These are phyloP conservation scores for Nitzschia putrida DNA, from an alignment of 108 stramenopile species.

Conservation along the genomic window DNA sequence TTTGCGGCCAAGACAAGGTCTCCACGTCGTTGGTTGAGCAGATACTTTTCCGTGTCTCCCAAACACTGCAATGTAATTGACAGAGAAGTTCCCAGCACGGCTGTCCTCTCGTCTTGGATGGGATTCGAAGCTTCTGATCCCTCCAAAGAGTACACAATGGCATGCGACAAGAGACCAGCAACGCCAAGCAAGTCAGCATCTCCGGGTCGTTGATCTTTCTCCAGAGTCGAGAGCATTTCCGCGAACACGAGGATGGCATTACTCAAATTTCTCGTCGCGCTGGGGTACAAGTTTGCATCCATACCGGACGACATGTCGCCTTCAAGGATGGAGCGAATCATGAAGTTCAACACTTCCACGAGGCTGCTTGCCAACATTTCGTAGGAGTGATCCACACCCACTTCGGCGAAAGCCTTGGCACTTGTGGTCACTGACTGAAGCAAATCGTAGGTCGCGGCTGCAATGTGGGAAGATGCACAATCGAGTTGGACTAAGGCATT, in stretches of 20 bases:
- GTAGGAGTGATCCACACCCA: slow-evolving; percentile 3
- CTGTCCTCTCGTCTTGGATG: slow-evolving; percentile 29
- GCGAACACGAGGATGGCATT: slow-evolving; percentile 25
- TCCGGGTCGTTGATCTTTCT: neutral
- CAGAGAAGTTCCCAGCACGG: slow-evolving; percentile 47
- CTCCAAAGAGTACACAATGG: slow-evolving; percentile 23
- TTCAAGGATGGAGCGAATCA: slow-evolving; percentile 11
- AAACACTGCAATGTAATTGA: slow-evolving; percentile 21
- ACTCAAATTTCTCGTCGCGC: slow-evolving; percentile 31
- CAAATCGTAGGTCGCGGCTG: slow-evolving; percentile 48
- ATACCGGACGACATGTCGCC: slow-evolving; percentile 12
- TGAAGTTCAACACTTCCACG: slow-evolving; percentile 5
- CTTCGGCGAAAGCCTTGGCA: slow-evolving; percentile 17
- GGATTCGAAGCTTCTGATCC: slow-evolving; percentile 25
- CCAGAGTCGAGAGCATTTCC: slow-evolving; percentile 15
- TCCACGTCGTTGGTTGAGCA: slow-evolving; percentile 17
- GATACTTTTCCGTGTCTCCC: slow-evolving; percentile 15
- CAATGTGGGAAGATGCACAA: slow-evolving; percentile 56
- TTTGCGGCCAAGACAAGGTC: slow-evolving; percentile 30
- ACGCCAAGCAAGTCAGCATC: slow-evolving; percentile 24
- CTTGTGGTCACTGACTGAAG: slow-evolving; percentile 35
- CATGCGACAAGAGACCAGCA: slow-evolving; percentile 13
- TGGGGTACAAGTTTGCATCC: slow-evolving; percentile 29
- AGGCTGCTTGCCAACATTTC: slow-evolving; percentile 8
- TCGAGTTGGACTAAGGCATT: slow-evolving; percentile 43